Conservation (phyloP, 2,329 filamentous ascomycete genomes). For the Annulohypoxylon truncatum region DNA sequence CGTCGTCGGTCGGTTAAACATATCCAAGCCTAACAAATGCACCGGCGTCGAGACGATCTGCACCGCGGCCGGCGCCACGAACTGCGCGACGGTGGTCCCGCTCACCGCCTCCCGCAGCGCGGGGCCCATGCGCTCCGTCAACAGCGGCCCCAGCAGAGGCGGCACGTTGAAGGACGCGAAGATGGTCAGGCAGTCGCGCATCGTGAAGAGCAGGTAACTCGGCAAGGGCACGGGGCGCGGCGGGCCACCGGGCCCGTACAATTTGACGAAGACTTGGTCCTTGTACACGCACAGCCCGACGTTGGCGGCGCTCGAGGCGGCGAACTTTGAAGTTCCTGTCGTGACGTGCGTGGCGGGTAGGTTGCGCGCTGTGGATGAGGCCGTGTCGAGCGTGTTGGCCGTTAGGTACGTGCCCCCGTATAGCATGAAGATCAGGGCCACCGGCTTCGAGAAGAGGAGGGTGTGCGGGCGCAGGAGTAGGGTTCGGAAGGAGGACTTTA, state of each 20-base stretch:
- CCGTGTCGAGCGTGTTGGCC: constrained; percentile 88
- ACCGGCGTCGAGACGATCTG: constrained; percentile 85
- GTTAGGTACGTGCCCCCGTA: constrained; percentile 92
- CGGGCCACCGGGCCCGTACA: constrained; percentile 75
- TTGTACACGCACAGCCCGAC: constrained; percentile 90
- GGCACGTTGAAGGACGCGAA: constrained; percentile 94
- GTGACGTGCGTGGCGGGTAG: constrained; percentile 72
- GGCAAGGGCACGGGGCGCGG: constrained; percentile 72
- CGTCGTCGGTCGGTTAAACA: constrained; percentile 77
- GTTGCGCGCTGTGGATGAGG: constrained; percentile 71
- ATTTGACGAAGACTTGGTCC: constrained; percentile 83
- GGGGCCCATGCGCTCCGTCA: constrained; percentile 67
- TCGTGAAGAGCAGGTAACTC: constrained; percentile 81
- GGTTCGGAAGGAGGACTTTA: constrained; percentile 67
- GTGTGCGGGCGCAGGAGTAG: constrained; percentile 70
- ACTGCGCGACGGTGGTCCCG: constrained; percentile 78
- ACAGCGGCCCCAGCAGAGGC: constrained; percentile 76
- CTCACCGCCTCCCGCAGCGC: constrained; percentile 63
- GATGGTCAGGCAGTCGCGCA: constrained; percentile 88
- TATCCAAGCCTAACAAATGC: constrained; percentile 84
- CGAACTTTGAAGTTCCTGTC: constrained; percentile 82
- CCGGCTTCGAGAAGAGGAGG: constrained; percentile 73
- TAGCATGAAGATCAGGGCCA: constrained; percentile 76
- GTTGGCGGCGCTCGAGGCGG: constrained; percentile 83
- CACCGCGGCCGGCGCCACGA: constrained; percentile 80